Conservation (phyloP, 768 basidiomycete species). For the Suillus lakei region DNA sequence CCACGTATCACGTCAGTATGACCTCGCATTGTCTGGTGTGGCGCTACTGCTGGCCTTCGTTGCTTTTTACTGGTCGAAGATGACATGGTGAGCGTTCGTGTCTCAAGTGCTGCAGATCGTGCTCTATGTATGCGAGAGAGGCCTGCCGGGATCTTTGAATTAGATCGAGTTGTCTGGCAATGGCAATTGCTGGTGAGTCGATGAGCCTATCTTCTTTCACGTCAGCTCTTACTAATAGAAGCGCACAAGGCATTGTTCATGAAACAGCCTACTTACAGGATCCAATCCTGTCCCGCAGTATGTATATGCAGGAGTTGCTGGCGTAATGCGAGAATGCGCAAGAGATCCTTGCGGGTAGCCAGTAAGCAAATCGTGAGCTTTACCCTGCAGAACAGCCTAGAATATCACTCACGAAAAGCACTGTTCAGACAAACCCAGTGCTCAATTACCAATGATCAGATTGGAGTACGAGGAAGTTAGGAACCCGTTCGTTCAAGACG, state of each 20-base stretch:
- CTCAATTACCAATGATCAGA: too few relatives aligned
- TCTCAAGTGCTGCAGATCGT: background rate
- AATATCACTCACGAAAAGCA: too few relatives aligned
- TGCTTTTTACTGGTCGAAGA: background rate
- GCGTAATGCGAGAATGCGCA: too few relatives aligned
- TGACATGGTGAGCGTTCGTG: background rate
- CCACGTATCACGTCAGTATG: background rate
- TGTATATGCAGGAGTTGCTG: too few relatives aligned
- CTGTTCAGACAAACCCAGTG: too few relatives aligned
- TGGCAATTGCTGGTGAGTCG: slow-evolving; percentile 21
- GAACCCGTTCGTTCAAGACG: too few relatives aligned
- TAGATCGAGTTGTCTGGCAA: background rate
- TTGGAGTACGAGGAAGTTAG: too few relatives aligned
- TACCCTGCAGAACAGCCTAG: background rate
- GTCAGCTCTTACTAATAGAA: slow-evolving; percentile 9
- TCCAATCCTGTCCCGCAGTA: too few relatives aligned
- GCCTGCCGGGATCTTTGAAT: background rate
- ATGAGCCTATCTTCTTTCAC: slow-evolving; percentile 15
- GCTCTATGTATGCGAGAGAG: background rate
- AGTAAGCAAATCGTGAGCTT: background rate
- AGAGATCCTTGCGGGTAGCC: too few relatives aligned
- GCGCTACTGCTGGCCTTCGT: background rate
- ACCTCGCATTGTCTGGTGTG: background rate
- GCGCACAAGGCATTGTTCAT: slow-evolving; percentile 15
- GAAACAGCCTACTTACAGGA: too few relatives aligned